Conservation (phyloP, 2,329 filamentous ascomycete species). For the Botrytis galanthina region DNA sequence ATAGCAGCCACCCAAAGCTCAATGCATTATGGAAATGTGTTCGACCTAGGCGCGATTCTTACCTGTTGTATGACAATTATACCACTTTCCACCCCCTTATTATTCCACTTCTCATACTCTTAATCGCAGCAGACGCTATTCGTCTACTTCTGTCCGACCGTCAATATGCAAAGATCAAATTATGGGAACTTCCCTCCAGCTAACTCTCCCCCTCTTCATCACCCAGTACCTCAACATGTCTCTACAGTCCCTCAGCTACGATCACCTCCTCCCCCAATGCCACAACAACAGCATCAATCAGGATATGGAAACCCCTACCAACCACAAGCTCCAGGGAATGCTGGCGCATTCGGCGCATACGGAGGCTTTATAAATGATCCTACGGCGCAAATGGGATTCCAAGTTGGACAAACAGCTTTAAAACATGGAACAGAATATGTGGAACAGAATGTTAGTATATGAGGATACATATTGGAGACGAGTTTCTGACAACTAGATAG, state of each 20-base stretch:
- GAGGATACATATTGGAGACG: not conserved
- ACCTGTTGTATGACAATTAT: constrained; percentile 4
- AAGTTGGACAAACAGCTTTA: constrained; percentile 89
- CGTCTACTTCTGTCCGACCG: constrained; percentile 4
- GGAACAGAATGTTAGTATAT: constrained; percentile 75
- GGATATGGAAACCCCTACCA: constrained; percentile 74
- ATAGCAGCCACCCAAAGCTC: constrained; percentile 18
- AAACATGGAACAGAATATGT: constrained; percentile 90
- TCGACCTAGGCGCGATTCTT: constrained; percentile 19
- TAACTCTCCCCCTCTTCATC: constrained; percentile 87
- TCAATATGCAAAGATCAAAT: constrained; percentile 75
- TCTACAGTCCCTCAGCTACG: constrained; percentile 96
- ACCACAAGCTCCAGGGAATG: constrained; percentile 49
- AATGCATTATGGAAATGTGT: constrained; percentile 23
- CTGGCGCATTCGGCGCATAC: constrained; percentile 67
- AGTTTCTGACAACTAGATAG: constrained; percentile 43
- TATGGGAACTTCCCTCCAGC: constrained; percentile 70
- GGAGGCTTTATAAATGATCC: constrained; percentile 95
- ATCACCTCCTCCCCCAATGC: constrained; percentile 80
- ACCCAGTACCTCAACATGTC: constrained; percentile 96
- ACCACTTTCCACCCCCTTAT: not conserved
- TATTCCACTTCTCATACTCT: not conserved
- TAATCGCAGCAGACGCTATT: not conserved
- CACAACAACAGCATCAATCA: constrained; percentile 62
- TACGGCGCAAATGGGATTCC: constrained; percentile 89